Base-by-base conservation (phyloP, 129 eudicot genomes). In the Solidago caesia region DNA sequence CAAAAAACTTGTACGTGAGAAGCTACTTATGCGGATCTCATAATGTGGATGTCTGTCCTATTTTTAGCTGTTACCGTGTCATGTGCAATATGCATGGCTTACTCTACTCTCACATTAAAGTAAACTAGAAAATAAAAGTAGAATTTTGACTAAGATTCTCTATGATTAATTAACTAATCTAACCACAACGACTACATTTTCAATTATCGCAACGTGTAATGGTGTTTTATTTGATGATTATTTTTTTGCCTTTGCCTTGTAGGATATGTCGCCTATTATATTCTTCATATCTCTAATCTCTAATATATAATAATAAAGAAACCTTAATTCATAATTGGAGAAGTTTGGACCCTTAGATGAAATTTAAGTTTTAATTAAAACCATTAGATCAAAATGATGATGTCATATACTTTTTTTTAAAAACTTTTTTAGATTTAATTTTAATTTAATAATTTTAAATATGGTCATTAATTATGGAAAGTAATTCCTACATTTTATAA, bases 11-110 rank as follows among this genome's bases (percentile, higher is more conserved):
- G 57, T 43, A 44, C 12, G 21, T 42, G 67, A 43, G 69, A 73
- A 60, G 77, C 77, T 73, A 73, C 59, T 73, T 60, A 73, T 45
- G 46, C 77, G 77, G 77, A 73, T 73, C 77, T 73, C 46, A 33
- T 29, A 45, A 26, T 60, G 68, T 44, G 59, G 68, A 61, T 44
- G 77, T 73, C 68, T 58, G 68, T 58, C 9, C 21, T 21, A 21
- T 12, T 47, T 73, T 61, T 51, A 60, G 77, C 33, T 73, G 69
- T 62, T 60, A 48, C 60, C 69, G 46, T 41, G 39, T 45, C 68
- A 60, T 72, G 67, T 62, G 69, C 77, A 58, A 44, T 49, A 27
- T 73, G 77, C 77, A 73, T 73, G 77, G 69, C 69, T 73, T 60
- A 73, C 68, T 26, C 44, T 58, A 21, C 45, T 59, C 29, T 72